These are phyloP conservation scores for Russula foetens DNA, from an alignment of 768 basidiomycete species.

Conservation along the genomic window DNA sequence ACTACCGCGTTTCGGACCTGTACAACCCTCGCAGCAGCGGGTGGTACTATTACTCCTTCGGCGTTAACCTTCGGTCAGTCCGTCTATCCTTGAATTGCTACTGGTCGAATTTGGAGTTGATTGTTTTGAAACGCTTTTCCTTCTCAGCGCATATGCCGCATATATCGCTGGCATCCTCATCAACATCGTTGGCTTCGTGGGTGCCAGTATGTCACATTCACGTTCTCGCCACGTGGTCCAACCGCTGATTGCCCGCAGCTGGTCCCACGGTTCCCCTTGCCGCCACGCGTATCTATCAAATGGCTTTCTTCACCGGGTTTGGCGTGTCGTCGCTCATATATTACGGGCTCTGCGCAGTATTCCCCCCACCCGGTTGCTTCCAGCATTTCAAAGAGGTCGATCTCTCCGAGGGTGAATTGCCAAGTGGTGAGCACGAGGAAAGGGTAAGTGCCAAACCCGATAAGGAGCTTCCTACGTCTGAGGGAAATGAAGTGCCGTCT, in stretches of 20 bases:
- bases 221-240: background rate
- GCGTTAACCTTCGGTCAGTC: constrained; percentile 58
- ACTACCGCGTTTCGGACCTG: constrained; percentile 63
- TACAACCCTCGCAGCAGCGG: constrained; percentile 49
- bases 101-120: too few species aligned
- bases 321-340: constrained; percentile 61
- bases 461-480: background rate
- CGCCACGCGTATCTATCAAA: constrained; percentile 64
- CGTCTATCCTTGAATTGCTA: background rate
- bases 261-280: constrained; percentile 54
- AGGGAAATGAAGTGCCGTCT: background rate
- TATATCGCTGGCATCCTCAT: constrained; percentile 71
- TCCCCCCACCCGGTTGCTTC: constrained; percentile 47
- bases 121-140: background rate
- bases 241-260: constrained; percentile 27
- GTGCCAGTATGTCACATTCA: constrained; percentile 50
- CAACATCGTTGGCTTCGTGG: constrained; percentile 76
- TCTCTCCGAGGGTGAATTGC: constrained; percentile 27
- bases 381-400: constrained; percentile 50
- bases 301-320: constrained; percentile 84
- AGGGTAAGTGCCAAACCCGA: background rate
- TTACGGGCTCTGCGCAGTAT: constrained; percentile 46
- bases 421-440: background rate
- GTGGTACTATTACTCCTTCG: constrained; percentile 72
- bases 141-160: constrained; percentile 48